A percentile compares a stretch with the other conserved stretches of the same genome.
Evolutionary conservation across 192 early-diverging fungal genomes (phyloP).

Genomic region (Entomortierella beljakovae): DNA sequence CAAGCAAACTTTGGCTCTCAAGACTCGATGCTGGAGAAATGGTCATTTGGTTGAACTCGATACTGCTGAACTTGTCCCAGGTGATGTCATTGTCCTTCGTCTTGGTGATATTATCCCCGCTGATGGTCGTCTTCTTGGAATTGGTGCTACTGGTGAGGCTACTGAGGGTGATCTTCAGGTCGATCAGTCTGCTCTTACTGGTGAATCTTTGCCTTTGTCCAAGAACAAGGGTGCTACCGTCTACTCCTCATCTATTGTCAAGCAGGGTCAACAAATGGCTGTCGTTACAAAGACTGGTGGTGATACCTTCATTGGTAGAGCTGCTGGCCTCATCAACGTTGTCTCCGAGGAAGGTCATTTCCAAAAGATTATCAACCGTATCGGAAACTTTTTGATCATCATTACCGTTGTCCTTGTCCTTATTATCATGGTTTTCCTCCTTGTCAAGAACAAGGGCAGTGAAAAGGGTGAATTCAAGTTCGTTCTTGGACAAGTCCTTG

Average conservation of each 20-base stretch:
- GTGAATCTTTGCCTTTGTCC: conserved; percentile 91
- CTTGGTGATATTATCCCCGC: conserved; percentile 96
- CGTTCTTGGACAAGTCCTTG: conserved; percentile 74
- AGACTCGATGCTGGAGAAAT: conserved; percentile 84
- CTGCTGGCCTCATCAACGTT: conserved; percentile 90
- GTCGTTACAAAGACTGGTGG: too few species aligned
- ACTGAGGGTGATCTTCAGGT: conserved; percentile 84
- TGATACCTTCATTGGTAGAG: conserved; percentile 96
- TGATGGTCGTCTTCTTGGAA: conserved; percentile 83
- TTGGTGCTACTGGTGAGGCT: conserved; percentile 81
- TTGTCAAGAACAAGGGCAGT: conserved; percentile 58
- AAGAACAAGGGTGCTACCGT: conserved; percentile 85
- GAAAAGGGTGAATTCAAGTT: conserved; percentile 23
- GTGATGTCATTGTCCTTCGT: conserved; percentile 91
- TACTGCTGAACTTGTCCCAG: conserved; percentile 84
- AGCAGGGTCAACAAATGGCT: conserved; percentile 93
- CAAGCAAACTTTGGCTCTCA: conserved; percentile 92
- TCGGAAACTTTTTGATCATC: conserved; percentile 92
- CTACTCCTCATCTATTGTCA: conserved; percentile 93
- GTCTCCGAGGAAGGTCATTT: conserved; percentile 95
- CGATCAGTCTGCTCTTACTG: conserved; percentile 93
- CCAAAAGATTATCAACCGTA: conserved; percentile 93
- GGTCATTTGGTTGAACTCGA: conserved; percentile 78
- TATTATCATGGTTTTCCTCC: conserved; percentile 80
- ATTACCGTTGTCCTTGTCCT: conserved; percentile 82